Evolutionary conservation across 257 asterid genomes (phyloP), one percentile per base, ranked within the genome.

Genomic region (Solanum paucissectum): DNA sequence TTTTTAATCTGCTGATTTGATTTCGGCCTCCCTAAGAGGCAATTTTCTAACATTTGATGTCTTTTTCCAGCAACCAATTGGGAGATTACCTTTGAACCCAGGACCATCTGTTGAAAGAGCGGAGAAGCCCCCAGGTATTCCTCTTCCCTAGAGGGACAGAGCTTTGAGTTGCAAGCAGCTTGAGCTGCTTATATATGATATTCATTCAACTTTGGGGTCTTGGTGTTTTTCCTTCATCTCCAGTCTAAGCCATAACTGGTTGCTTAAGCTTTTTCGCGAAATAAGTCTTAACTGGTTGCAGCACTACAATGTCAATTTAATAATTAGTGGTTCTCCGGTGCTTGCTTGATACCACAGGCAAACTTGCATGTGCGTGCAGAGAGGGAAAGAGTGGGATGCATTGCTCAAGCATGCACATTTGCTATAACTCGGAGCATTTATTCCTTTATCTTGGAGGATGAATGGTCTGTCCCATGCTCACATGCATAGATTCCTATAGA

Each of bases 51-150:
- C 83, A 33, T 20, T 83, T 76, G 29, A 23, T 69, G 79, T 82
- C 89, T 68, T 86, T 83, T 88, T 86, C 86, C 92, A 88, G 94
- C 95, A 93, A 93, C 95, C 94, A 58, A 87, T 71, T 6, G 97
- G 93, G 49, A 95, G 92, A 92, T 88, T 92, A 86, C 93, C 96
- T 86, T 77, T 90, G 89, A 90, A 90, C 81, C 92, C 92, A 20
- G 97, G 98, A 77, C 94, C 94, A 86, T 87, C 96, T n/a, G 93
- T 87, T 40, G 96, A 93, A 83, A 91, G 94, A 92, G 91, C 84
- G 68, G 94, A 91, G 72, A 94, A 92, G 81, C 88, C 92, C 89
- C 95, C 97, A 92, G 98, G 98, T 95, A 42, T 72, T 88, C 91
- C 87, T 88, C 83, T 76, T 38, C 83, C 83, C 60, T 38, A 23